phyloP scores from a whole-genome alignment of 73 alveolate species.

The Tetrahymena borealis region DNA sequence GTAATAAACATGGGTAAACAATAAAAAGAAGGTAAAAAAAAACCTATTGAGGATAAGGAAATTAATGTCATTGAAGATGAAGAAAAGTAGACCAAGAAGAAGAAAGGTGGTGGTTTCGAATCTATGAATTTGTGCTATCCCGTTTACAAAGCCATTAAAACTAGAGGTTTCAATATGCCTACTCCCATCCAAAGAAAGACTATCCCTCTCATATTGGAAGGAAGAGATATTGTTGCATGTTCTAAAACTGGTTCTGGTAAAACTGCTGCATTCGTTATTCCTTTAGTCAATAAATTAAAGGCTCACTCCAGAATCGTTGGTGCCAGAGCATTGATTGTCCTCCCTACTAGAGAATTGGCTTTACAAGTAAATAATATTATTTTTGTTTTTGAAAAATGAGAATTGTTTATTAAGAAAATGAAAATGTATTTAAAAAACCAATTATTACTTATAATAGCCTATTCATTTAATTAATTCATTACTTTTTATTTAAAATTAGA shows the following conservation, averaged over 20 bases:
- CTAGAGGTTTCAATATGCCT: slow-evolving; percentile 87
- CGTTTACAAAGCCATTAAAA: slow-evolving; percentile 73
- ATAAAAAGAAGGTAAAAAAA: not conserved
- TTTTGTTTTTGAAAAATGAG: no score
- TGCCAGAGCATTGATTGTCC: slow-evolving; percentile 78
- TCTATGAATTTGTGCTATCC: slow-evolving; percentile 49
- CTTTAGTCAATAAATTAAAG: slow-evolving; percentile 77
- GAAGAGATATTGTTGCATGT: slow-evolving; percentile 88
- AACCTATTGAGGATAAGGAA: not conserved
- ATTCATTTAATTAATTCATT: no score
- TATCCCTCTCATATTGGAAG: slow-evolving; percentile 89
- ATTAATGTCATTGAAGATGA: not conserved
- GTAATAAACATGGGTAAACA: not conserved
- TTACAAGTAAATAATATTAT: slow-evolving; percentile 45
- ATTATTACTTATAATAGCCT: no score
- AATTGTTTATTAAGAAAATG: no score
- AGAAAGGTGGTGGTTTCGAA: slow-evolving; percentile 71
- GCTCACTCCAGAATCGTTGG: slow-evolving; percentile 89
- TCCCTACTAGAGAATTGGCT: slow-evolving; percentile 96
- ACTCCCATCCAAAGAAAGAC: slow-evolving; percentile 96
- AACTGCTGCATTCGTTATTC: slow-evolving; percentile 96
- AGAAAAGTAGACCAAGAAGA: slow-evolving; percentile 8
- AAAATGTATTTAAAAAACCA: no score
- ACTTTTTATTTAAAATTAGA: slow-evolving; percentile 8
- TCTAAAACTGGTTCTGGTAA: slow-evolving; percentile 98